Base-by-base conservation (phyloP, 23 red algal species). In the Agarophyton chilense region DNA sequence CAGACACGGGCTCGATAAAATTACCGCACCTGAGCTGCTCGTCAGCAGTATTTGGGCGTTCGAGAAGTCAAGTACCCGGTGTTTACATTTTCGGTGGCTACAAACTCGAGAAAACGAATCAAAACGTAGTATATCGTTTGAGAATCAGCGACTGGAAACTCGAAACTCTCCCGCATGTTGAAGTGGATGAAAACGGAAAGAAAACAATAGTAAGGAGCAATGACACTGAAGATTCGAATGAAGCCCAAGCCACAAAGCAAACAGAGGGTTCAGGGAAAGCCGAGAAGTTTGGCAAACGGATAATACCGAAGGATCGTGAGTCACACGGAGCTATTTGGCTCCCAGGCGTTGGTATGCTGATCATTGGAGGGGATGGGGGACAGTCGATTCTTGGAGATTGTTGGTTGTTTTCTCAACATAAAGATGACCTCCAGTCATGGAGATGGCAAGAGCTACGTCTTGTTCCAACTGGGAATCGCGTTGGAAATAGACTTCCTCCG, bases 41-140 rank as follows among this genome's bases (percentile, higher is more conserved):
- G 11, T 73, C 85, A 11, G 85, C 85, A n/a, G 71, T 89, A 16
- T 89, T 89, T 78, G 85, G 71, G 24, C 73, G 71, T 12, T 70
- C 51, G 4, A 62, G 45, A 31, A 52, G 85, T 31, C 85, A 89
- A 45, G 51, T 79, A 28, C 85, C 85, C 9, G 85, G 61, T 29
- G 60, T 89, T 26, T 89, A 89, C 60, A 62, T 89, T 38, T 89
- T 89, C 18, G 85, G 85, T 29, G 85, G 85, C 35, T 89, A 77
- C 38, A 49, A 39, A 18, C 68, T 38, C 16, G 43, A 49, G 29
- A 49, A 74, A 31, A 43, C 40, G 68, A 49, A 74, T 29, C 43
- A 28, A 19, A 65, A 53, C 24, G 68, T 72, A 31, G 70, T 89
- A n/a, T 89, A 77, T 60, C 44, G 71, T 35, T 67, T 89, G 54